Conservation (phyloP, 2,329 filamentous ascomycete species). For the Fusarium sarcochroum region DNA sequence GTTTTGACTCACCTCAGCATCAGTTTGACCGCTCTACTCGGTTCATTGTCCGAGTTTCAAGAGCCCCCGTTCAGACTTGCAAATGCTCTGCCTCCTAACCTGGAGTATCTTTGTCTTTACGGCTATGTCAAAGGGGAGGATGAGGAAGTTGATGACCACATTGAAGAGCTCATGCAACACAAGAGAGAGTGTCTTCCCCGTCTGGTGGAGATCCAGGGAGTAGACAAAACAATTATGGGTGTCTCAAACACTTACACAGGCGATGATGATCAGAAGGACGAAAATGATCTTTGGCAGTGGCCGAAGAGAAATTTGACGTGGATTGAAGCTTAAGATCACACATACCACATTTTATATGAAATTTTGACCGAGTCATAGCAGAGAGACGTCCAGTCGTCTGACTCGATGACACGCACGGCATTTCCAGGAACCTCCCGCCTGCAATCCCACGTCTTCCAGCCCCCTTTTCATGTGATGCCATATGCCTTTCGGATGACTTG, state of each 20-base stretch:
- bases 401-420: background rate
- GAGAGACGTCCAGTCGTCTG: background rate
- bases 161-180: conserved; percentile 15
- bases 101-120: conserved; percentile 23
- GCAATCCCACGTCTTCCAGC: background rate
- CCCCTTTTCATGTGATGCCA: too few species aligned
- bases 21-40: background rate
- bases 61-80: background rate
- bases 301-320: background rate
- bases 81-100: background rate
- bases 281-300: conserved; percentile 15
- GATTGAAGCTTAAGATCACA: background rate
- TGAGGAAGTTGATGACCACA: conserved; percentile 5
- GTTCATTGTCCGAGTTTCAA: background rate
- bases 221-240: conserved; percentile 7
- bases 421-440: background rate
- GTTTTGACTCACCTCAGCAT: background rate
- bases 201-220: background rate
- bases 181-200: conserved; percentile 1
- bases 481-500: too few species aligned
- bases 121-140: conserved; percentile 16
- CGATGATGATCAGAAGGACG: background rate
- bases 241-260: background rate
- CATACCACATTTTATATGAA: too few species aligned
- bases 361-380: accelerated